Evolutionary conservation across 768 basidiomycete species (phyloP), one percentile per base, ranked within the genome.

Genomic region (Amanita exitialis): DNA sequence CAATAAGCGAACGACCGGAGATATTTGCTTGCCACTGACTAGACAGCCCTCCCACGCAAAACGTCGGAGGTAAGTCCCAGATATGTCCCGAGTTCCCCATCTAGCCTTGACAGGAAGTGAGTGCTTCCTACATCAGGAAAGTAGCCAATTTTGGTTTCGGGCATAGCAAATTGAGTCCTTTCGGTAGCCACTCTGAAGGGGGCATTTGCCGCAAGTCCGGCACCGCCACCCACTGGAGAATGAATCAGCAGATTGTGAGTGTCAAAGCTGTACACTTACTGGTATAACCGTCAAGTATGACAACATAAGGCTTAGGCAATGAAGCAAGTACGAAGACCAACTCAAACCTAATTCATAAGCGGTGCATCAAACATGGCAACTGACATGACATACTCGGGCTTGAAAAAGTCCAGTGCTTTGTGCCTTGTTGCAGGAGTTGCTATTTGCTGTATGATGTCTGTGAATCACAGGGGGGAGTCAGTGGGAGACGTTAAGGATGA

Each of bases 1-100:
- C 49, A 45, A 52, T 12, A 52, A 36, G 36, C 25, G 10, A 21
- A 16, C 10, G 8, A 6, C 21, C 34, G 44, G 28, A 51, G 39
- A 18, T 30, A 47, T 23, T 25, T 25, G 18, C 10, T 38, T 54
- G 51, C 16, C 46, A 75, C 90, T 71, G 58, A 92, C 91, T 90
- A 95, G 43, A 87, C 90, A 7, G 82, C 86, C 57, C 91, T 78
- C 4, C 95, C 96, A 36, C 61, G 71, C 49, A 98, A 52, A 0
- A 70, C 70, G 42, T 82, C 77, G 5, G 83, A 82, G 7, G 94
- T 97, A 57, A 99, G 68, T 9, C 82, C 90, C 38, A 98, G 79
- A 70, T 95, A 99, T n/a, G 91, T 86, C 37, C 96, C 96, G 41
- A 98, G 61, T 57, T 91, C 74, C 9, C 96, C 96, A 61, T 99